Evolutionary conservation across 2,329 filamentous ascomycete genomes (phyloP).

Genomic region (Exophiala calicioides): DNA sequence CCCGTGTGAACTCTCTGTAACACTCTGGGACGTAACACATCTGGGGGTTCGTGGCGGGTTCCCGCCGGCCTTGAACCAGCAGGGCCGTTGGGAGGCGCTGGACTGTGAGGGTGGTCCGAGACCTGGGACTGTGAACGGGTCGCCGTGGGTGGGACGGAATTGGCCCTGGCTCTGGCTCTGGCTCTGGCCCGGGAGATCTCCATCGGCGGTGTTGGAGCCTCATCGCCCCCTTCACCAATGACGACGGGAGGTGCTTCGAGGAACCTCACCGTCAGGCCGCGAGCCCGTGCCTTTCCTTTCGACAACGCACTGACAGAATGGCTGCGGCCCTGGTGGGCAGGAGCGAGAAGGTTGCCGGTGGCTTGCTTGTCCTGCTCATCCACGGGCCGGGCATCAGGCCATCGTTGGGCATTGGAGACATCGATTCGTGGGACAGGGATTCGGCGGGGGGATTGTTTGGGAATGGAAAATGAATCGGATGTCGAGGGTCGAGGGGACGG

Average conservation of each 20-base stretch:
- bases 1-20: slow-evolving; percentile 26
- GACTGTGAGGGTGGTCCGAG: background rate
- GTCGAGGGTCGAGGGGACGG: slow-evolving; percentile 26
- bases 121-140: slow-evolving; percentile 1
- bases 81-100: background rate
- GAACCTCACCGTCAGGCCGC: slow-evolving; percentile 75
- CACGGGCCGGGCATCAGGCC: slow-evolving; percentile 34
- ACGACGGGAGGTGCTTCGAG: slow-evolving; percentile 70
- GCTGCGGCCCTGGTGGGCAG: slow-evolving; percentile 25
- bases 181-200: slow-evolving; percentile 60
- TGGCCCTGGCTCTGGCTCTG: slow-evolving; percentile 26
- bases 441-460: slow-evolving; percentile 34
- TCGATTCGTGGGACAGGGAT: slow-evolving; percentile 38
- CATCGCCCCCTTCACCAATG: slow-evolving; percentile 90
- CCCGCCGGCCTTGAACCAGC: background rate
- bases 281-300: slow-evolving; percentile 51
- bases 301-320: slow-evolving; percentile 33
- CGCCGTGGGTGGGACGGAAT: slow-evolving; percentile 27
- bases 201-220: slow-evolving; percentile 69
- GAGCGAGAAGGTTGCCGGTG: slow-evolving; percentile 21
- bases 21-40: slow-evolving; percentile 20
- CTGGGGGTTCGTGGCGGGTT: slow-evolving; percentile 14
- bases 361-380: slow-evolving; percentile 7
- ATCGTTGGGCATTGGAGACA: slow-evolving; percentile 37
- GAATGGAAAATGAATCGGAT: slow-evolving; percentile 23